Evolutionary conservation across 495 filamentous ascomycete species (phyloP).

Genomic region (Immersiella caudata): DNA sequence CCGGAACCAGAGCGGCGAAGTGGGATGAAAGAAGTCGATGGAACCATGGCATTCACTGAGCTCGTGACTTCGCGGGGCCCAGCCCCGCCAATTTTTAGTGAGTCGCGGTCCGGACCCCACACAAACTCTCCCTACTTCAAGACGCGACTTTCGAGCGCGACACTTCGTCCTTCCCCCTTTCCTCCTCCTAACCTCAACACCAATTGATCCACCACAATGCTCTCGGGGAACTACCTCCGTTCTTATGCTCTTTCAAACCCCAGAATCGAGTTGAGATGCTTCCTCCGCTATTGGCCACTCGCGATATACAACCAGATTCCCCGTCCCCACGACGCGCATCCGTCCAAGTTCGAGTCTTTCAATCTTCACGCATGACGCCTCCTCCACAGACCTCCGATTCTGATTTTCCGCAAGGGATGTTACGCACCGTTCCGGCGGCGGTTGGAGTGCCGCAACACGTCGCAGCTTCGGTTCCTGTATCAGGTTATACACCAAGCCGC

Average conservation of each 20-base stretch:
- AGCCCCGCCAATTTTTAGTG: not conserved
- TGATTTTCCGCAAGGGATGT: constrained; percentile 68
- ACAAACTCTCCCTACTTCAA: not conserved
- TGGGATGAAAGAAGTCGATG: constrained; percentile 2
- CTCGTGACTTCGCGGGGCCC: constrained; percentile 27
- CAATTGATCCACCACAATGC: constrained; percentile 30
- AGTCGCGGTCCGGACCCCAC: not conserved
- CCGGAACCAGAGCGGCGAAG: not conserved
- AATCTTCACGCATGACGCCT: constrained; percentile 59
- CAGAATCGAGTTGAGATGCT: constrained; percentile 24
- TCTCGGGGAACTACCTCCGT: constrained; percentile 21
- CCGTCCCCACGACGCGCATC: constrained; percentile 13
- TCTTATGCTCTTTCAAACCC: constrained; percentile 9
- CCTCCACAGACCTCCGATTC: constrained; percentile 68
- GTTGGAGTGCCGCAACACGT: constrained; percentile 38
- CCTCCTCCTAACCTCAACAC: constrained; percentile 6
- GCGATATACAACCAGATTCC: constrained; percentile 24
- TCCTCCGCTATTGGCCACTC: constrained; percentile 15
- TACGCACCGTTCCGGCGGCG: constrained; percentile 42
- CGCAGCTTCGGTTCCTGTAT: constrained; percentile 45
- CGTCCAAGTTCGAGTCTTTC: constrained; percentile 39
- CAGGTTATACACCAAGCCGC: constrained; percentile 40
- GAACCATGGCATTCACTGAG: not conserved
- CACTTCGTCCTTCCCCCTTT: constrained; percentile 17
- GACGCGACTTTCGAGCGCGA: constrained; percentile 22